Percentiles rank a stretch among this genome's conserved stretches.
Evolutionary conservation across 371 early-diverging fungal genomes (phyloP).

Genomic region (Nematocida sp.): DNA sequence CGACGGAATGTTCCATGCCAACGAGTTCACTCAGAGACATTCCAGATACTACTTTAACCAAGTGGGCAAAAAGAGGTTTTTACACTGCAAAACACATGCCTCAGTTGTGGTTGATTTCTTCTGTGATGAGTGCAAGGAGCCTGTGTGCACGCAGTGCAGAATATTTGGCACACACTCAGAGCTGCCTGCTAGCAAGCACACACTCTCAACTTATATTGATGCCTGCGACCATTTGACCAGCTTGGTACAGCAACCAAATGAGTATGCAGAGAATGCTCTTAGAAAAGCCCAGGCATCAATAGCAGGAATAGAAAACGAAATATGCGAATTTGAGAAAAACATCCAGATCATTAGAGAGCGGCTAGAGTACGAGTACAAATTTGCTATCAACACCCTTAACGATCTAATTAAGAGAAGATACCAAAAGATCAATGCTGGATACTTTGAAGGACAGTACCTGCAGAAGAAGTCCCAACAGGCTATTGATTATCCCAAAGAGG

Average conservation of each 20-base stretch:
- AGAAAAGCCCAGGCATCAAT: not conserved
- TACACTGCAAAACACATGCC: slow-evolving; percentile 58
- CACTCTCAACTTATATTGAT: slow-evolving; percentile 58
- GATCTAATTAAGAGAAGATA: slow-evolving; percentile 55
- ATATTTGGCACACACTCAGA: slow-evolving; percentile 59
- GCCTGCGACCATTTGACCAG: slow-evolving; percentile 56
- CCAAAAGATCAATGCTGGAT: slow-evolving; percentile 61
- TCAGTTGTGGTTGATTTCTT: slow-evolving; percentile 60
- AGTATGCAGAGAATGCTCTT: not conserved
- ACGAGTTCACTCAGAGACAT: slow-evolving; percentile 63
- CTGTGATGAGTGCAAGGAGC: slow-evolving; percentile 60
- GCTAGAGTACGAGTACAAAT: slow-evolving; percentile 59
- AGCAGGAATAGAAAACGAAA: slow-evolving; percentile 40
- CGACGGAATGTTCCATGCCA: slow-evolving; percentile 61
- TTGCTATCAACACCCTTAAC: slow-evolving; percentile 44
- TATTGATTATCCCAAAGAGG: slow-evolving; percentile 46
- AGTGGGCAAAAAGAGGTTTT: slow-evolving; percentile 61
- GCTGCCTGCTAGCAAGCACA: slow-evolving; percentile 50
- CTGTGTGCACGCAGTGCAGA: slow-evolving; percentile 63
- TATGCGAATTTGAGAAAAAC: slow-evolving; percentile 53
- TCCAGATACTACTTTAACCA: slow-evolving; percentile 60
- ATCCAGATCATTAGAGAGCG: slow-evolving; percentile 32
- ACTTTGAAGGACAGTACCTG: slow-evolving; percentile 49
- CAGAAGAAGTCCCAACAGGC: slow-evolving; percentile 35
- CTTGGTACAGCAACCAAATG: not conserved